phyloP scores from a whole-genome alignment of 225 moss, liverwort and hornwort genomes.

The Ulota crispa region DNA sequence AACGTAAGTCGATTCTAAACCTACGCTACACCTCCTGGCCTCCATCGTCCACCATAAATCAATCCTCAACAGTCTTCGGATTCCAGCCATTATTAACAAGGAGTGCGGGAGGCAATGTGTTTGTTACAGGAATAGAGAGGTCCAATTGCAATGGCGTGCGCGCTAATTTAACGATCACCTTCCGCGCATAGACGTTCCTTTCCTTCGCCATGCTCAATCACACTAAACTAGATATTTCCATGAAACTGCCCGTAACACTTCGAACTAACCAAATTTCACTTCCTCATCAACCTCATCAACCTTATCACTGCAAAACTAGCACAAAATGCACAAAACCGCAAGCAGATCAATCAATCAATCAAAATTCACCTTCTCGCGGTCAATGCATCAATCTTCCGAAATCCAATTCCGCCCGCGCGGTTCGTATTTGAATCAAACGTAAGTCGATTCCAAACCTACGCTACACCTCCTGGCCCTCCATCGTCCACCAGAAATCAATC shows the following conservation, averaged over 20 bases:
- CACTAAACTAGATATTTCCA: background rate
- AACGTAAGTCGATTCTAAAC: background rate
- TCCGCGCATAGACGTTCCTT: background rate
- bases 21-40: background rate
- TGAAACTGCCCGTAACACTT: background rate
- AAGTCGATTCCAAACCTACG: background rate
- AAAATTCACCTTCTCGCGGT: background rate
- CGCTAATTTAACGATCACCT: background rate
- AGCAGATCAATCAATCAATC: background rate
- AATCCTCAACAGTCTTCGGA: background rate
- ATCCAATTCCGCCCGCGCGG: background rate
- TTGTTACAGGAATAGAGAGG: no score
- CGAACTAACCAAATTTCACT: background rate
- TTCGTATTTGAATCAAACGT: background rate
- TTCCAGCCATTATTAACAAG: background rate
- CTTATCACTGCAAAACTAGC: background rate
- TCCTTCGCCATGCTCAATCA: background rate
- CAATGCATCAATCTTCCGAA: background rate
- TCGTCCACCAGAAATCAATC: background rate
- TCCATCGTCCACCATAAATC: background rate
- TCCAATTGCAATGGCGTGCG: background rate
- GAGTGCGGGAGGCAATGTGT: background rate
- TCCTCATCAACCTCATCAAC: background rate
- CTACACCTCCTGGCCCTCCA: background rate
- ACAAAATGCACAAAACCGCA: background rate